Base-by-base conservation (phyloP, 1,139 yeast genomes). In the Schizosaccharomyces versatilis region DNA sequence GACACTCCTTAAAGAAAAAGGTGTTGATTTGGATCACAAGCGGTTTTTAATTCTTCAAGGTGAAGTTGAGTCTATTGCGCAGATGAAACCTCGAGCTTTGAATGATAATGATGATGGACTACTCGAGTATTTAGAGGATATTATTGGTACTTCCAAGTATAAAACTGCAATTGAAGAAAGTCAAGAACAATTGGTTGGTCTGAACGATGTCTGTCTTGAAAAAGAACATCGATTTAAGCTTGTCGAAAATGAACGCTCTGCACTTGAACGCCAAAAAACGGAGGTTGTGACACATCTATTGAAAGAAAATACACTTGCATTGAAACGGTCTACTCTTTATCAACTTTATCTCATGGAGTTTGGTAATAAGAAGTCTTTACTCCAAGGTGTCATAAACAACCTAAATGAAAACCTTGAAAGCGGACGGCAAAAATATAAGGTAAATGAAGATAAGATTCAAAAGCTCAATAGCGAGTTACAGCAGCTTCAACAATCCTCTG, bases 61-160 rank as follows among this genome's bases (percentile, higher is more conserved):
- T 63, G 99, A 93, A 66, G 98, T 93, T 44, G 99, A 93, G 68
- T 82, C 90, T 57, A 93, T 93, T 64, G 96, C 98, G 0, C 97
- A 90, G 66, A 93, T 93, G 99, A 88, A 88, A 64, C 84, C 98
- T 8, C 90, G 90, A 64, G 97, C 96, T 0, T 97, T 90, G 63
- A 77, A 74, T 54, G 95, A 86, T 56, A 79, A 79, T 61, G 98
- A 90, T 62, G 98, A 90, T 65, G 99, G 99, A 0, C 70, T 93
- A 41, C 68, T 93, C 53, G 99, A 93, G 64, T 93, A 90, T 65
- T 69, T 93, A 58, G 99, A 93, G 65, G 98, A 93, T 69, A 90
- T 93, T 55, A 90, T 93, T 57, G 99, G 98, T 2, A 93, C 99
- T 0, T 74, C 96, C 0, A 75, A 76, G 55, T 93, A 88, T 65